These are phyloP conservation scores for Beverwykella pulmonaria DNA, from an alignment of 495 filamentous ascomycete genomes.

Conservation along the genomic window DNA sequence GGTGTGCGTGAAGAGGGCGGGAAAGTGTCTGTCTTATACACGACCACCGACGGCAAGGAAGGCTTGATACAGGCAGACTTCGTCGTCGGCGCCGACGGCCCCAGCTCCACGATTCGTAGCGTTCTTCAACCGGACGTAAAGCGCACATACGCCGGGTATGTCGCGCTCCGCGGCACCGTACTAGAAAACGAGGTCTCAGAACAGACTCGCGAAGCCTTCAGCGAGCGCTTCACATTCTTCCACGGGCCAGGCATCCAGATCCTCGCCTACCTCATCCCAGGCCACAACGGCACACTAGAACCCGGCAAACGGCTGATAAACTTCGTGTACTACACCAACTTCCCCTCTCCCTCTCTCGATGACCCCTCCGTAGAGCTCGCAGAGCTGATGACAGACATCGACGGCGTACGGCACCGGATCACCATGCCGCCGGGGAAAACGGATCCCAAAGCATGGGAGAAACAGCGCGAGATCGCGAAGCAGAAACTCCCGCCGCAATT, in stretches of 20 bases:
- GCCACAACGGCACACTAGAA: slow-evolving; percentile 53
- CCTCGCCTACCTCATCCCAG: slow-evolving; percentile 52
- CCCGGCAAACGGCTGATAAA: slow-evolving; percentile 53
- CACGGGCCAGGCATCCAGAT: slow-evolving; percentile 50
- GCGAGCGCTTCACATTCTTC: slow-evolving; percentile 34
- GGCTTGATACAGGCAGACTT: slow-evolving; percentile 49
- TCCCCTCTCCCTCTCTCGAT: slow-evolving; percentile 43
- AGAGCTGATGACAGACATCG: slow-evolving; percentile 56
- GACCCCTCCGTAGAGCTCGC: slow-evolving; percentile 49
- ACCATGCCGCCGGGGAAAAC: slow-evolving; percentile 57
- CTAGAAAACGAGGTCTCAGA: slow-evolving; percentile 46
- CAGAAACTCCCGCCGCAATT: slow-evolving; percentile 55
- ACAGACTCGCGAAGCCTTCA: slow-evolving; percentile 39
- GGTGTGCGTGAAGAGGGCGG: slow-evolving; percentile 47
- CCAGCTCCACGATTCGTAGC: slow-evolving; percentile 55
- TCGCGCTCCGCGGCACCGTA: slow-evolving; percentile 58
- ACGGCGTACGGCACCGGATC: slow-evolving; percentile 51
- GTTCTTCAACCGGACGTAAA: slow-evolving; percentile 52
- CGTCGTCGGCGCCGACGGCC: slow-evolving; percentile 60
- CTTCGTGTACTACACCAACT: slow-evolving; percentile 63
- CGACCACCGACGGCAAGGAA: slow-evolving; percentile 44
- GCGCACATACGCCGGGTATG: slow-evolving; percentile 60
- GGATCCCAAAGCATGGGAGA: slow-evolving; percentile 48
- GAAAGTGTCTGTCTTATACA: slow-evolving; percentile 48
- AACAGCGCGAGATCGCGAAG: slow-evolving; percentile 50